A percentile compares a stretch with the other conserved stretches of the same genome.
These are phyloP conservation scores for Kluyveromyces dobzhanskii DNA, from an alignment of 805 yeast genomes.

Conservation along the genomic window DNA sequence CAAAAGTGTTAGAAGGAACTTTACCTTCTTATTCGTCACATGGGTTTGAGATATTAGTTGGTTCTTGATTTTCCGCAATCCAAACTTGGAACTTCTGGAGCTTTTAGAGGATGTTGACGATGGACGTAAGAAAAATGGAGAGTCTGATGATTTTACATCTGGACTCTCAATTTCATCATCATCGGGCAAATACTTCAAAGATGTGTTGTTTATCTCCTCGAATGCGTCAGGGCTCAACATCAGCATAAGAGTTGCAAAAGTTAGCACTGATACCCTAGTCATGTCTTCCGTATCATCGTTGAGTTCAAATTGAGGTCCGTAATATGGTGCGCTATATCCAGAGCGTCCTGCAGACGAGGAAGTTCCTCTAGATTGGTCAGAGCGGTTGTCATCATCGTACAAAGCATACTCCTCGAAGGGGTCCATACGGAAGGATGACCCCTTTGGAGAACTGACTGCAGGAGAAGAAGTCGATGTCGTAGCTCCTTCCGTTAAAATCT, in stretches of 20 bases:
- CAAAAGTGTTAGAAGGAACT: slow-evolving; percentile 18
- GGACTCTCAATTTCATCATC: slow-evolving; percentile 2
- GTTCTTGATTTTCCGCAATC: slow-evolving; percentile 19
- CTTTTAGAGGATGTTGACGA: neutral
- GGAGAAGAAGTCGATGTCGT: neutral
- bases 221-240: slow-evolving; percentile 22
- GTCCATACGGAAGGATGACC: neutral
- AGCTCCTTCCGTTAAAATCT: slow-evolving; percentile 10
- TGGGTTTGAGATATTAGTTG: slow-evolving; percentile 10
- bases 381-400: neutral
- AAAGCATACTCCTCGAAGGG: slow-evolving; percentile 1
- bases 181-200: slow-evolving; percentile 19
- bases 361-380: neutral
- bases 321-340: slow-evolving; percentile 1
- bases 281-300: slow-evolving; percentile 20
- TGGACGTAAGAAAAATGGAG: neutral
- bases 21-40: slow-evolving; percentile 16
- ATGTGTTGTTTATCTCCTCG: slow-evolving; percentile 15
- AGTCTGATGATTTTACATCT: slow-evolving; percentile 2
- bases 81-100: slow-evolving; percentile 6
- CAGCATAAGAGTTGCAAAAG: slow-evolving; percentile 18
- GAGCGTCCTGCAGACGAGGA: neutral
- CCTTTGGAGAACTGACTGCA: neutral
- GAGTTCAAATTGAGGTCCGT: neutral
- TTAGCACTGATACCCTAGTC: slow-evolving; percentile 21